Conservation (phyloP, 495 filamentous ascomycete genomes). For the Xylaria grammica region DNA sequence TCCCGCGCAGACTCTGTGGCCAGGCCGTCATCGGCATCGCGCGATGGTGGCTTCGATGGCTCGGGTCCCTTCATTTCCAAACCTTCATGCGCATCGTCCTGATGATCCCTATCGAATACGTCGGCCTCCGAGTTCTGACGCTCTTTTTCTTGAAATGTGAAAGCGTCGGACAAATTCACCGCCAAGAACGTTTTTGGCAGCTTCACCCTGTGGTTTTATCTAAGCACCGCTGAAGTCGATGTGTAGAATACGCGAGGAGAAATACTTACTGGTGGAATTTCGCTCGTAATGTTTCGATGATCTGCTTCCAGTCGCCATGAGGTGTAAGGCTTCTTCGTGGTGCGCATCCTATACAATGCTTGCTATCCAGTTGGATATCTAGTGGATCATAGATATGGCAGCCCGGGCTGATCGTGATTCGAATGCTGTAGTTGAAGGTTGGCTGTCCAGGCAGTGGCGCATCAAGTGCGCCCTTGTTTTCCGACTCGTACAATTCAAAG, state of each 20-base stretch:
- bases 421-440: conserved; percentile 88
- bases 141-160: conserved; percentile 59
- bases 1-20: conserved; percentile 4
- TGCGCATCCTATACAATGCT: conserved; percentile 92
- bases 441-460: conserved; percentile 48
- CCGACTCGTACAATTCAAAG: conserved; percentile 96
- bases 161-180: conserved; percentile 81
- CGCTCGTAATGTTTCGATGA: conserved; percentile 89
- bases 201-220: conserved; percentile 69
- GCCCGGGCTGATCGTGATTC: conserved; percentile 92
- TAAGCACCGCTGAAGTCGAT: conserved; percentile 20
- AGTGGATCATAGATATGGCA: conserved; percentile 95
- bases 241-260: conserved; percentile 16
- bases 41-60: conserved; percentile 14
- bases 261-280: conserved; percentile 88
- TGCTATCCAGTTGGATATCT: conserved; percentile 92
- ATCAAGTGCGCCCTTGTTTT: conserved; percentile 64
- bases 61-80: conserved; percentile 37
- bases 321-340: conserved; percentile 85
- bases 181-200: conserved; percentile 92
- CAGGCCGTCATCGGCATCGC: conserved; percentile 1
- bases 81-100: conserved; percentile 31
- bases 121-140: conserved; percentile 44
- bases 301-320: conserved; percentile 94
- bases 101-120: conserved; percentile 34